A percentile compares a stretch with the other conserved stretches of the same genome.
These are phyloP conservation scores for Vaccinium darrowii DNA, from an alignment of 148 eudicot species.

Conservation along the genomic window DNA sequence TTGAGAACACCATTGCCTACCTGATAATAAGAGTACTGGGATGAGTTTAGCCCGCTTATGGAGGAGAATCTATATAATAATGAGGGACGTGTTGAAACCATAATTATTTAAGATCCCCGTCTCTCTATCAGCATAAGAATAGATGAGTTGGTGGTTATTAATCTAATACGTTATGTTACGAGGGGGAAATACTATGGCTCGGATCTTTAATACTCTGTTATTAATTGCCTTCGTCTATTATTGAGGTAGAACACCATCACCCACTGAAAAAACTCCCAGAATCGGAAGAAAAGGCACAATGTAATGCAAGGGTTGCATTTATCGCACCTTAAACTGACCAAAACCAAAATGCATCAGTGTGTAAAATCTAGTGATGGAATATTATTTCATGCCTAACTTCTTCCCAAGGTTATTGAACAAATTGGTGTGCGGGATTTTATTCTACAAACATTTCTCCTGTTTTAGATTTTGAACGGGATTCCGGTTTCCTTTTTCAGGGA, in stretches of 20 bases:
- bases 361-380: background rate
- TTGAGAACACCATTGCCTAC: too few relatives aligned
- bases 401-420: background rate
- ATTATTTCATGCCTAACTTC: background rate
- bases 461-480: background rate
- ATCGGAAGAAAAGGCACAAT: background rate
- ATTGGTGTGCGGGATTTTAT: background rate
- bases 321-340: background rate
- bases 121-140: too few relatives aligned
- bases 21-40: too few relatives aligned
- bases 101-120: too few relatives aligned
- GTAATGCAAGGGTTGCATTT: background rate
- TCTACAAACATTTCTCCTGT: background rate
- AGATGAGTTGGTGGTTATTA: too few relatives aligned
- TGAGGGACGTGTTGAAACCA: too few relatives aligned
- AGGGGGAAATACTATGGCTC: background rate
- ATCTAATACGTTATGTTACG: background rate
- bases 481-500: slow-evolving; percentile 22
- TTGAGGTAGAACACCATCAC: background rate
- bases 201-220: background rate
- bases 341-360: background rate
- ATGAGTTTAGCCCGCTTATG: too few relatives aligned
- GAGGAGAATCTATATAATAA: too few relatives aligned
- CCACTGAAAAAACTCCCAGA: background rate
- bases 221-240: background rate